Conservation (phyloP, 83 land plant genomes). For the Diphasiastrum complanatum region DNA sequence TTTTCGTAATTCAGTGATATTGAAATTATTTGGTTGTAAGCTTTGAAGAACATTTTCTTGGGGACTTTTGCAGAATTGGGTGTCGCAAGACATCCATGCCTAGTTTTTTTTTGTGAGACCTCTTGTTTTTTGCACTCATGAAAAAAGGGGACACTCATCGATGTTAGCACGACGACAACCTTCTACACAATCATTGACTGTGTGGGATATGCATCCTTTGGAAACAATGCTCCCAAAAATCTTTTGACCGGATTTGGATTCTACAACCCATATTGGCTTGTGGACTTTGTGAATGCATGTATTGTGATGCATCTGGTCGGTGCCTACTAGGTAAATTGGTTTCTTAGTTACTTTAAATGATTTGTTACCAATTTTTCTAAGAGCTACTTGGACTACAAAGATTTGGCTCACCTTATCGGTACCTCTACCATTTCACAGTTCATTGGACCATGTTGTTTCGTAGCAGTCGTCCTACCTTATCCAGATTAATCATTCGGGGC, state of each 20-base stretch:
- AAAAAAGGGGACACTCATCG: slow-evolving; percentile 6
- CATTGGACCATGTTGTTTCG: too few species aligned
- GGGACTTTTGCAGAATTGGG: too few species aligned
- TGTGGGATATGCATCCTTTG: slow-evolving; percentile 16
- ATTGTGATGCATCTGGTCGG: slow-evolving; percentile 17
- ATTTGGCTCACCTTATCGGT: too few species aligned
- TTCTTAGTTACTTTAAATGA: neutral
- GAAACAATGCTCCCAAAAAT: slow-evolving; percentile 12
- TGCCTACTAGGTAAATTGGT: slow-evolving; percentile 16
- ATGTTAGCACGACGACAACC: slow-evolving; percentile 1
- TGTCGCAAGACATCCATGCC: too few species aligned
- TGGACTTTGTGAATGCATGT: slow-evolving; percentile 15
- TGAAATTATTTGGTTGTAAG: too few species aligned
- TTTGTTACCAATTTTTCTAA: neutral
- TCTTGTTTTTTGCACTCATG: too few species aligned
- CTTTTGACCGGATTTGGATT: slow-evolving; percentile 17
- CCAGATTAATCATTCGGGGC: too few species aligned
- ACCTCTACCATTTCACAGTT: too few species aligned
- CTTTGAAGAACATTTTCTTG: too few species aligned
- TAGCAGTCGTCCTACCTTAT: too few species aligned
- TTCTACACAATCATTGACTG: slow-evolving; percentile 12
- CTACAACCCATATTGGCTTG: slow-evolving; percentile 19
- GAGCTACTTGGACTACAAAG: neutral
- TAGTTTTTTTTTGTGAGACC: too few species aligned
- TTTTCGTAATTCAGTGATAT: too few species aligned